Percentiles rank a stretch among this genome's conserved stretches.
These are phyloP conservation scores for Backusella liffmaniae DNA, from an alignment of 192 early-diverging fungal genomes.

Conservation along the genomic window DNA sequence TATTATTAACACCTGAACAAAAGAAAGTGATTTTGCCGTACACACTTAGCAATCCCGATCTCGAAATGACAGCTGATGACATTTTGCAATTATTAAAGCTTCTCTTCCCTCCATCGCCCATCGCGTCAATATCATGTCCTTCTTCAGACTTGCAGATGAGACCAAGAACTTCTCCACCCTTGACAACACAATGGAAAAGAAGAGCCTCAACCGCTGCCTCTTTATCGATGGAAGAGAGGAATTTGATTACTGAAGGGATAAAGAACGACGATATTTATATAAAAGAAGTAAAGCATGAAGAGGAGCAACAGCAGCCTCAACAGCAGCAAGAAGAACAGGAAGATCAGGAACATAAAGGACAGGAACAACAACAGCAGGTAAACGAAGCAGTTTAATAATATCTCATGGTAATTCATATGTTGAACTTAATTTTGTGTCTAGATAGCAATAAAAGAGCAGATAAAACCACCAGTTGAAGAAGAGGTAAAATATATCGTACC, in stretches of 20 bases:
- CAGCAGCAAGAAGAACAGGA: background rate
- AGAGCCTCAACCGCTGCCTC: slow-evolving; percentile 6
- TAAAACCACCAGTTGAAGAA: background rate
- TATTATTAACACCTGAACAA: slow-evolving; percentile 34
- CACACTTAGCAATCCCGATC: slow-evolving; percentile 33
- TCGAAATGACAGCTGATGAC: slow-evolving; percentile 46
- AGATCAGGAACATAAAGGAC: too few relatives aligned
- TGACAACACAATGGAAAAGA: slow-evolving; percentile 21
- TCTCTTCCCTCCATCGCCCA: slow-evolving; percentile 22
- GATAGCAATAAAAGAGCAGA: slow-evolving; percentile 4
- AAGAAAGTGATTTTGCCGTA: slow-evolving; percentile 35
- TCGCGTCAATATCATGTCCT: slow-evolving; percentile 24
- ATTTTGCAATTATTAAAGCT: slow-evolving; percentile 36
- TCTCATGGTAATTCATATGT: background rate
- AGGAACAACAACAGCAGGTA: background rate
- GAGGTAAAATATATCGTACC: background rate
- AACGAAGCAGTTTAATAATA: background rate
- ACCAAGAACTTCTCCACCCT: slow-evolving; percentile 13
- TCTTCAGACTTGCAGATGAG: slow-evolving; percentile 8
- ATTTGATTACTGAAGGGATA: background rate
- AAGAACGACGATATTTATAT: background rate
- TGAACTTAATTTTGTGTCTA: background rate
- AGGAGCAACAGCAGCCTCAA: background rate
- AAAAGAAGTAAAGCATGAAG: background rate
- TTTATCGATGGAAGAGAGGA: background rate